phyloP scores from a whole-genome alignment of 2,329 filamentous ascomycete genomes.

The Huntiella abstrusa region DNA sequence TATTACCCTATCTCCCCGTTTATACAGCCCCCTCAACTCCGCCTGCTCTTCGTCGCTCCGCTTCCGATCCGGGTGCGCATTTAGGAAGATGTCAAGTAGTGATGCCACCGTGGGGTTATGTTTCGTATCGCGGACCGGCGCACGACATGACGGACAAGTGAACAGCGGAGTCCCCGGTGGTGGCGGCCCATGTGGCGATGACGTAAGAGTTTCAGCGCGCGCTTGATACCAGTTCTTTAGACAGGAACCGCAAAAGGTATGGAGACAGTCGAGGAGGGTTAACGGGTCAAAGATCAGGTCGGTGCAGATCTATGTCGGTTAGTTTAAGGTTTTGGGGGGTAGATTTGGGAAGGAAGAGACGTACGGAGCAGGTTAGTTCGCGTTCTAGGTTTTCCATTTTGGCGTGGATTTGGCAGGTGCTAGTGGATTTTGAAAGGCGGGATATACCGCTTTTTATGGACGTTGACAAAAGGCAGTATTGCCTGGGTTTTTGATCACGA shows the following conservation, averaged over 20 bases:
- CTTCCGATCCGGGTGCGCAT: slow-evolving; percentile 57
- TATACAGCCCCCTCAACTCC: slow-evolving; percentile 59
- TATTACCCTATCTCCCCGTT: slow-evolving; percentile 62
- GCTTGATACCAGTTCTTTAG: slow-evolving; percentile 89
- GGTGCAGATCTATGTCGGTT: slow-evolving; percentile 64
- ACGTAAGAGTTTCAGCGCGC: slow-evolving; percentile 44
- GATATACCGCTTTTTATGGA: background rate
- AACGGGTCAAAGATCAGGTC: slow-evolving; percentile 83
- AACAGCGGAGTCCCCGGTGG: slow-evolving; percentile 35
- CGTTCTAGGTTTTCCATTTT: slow-evolving; percentile 55
- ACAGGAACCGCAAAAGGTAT: slow-evolving; percentile 91
- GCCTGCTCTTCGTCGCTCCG: slow-evolving; percentile 54
- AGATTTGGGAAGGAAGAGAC: slow-evolving; percentile 19
- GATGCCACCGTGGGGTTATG: slow-evolving; percentile 85
- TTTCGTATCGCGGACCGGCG: slow-evolving; percentile 65
- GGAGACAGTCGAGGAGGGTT: slow-evolving; percentile 79
- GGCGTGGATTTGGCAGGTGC: background rate
- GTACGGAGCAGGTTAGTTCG: slow-evolving; percentile 86
- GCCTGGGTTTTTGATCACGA: background rate
- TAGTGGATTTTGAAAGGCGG: background rate
- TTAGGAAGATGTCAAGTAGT: slow-evolving; percentile 71
- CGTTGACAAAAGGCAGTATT: background rate
- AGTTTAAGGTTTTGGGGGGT: background rate
- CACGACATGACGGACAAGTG: slow-evolving; percentile 86
- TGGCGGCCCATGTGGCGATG: slow-evolving; percentile 27